Base-by-base conservation (phyloP, 345 rosid species). In the Sonneratia caseolaris region DNA sequence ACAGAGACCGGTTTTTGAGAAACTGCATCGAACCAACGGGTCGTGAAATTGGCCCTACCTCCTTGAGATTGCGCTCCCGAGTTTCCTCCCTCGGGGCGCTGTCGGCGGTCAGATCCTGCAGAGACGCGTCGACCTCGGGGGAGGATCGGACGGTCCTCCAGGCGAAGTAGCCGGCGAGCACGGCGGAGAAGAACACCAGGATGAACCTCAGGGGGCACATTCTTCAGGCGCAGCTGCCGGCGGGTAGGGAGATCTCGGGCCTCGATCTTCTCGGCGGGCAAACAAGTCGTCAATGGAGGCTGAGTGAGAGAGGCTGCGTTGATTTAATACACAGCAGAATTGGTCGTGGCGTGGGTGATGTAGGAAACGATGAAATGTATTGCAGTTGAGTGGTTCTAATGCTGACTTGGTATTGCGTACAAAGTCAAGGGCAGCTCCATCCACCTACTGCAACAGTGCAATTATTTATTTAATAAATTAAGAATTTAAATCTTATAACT, bases 181-280 rank as follows among this genome's bases (percentile, higher is more conserved):
- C 69, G 9, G 93, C 98, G 4, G 98, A 93, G 84, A 93, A 86
- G 76, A 93, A 93, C 77, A 93, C 91, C 84, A 93, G 84, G 68
- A 93, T 70, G 79, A 93, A 82, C 78, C 98, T 84, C 80, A 91
- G 64, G 19, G 98, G 97, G 80, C 98, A 93, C 98, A 93, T 92
- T 27, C 43, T 38, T 21, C 27, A 22, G 22, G 15, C 27, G 18
- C 66, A 36, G 7, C 3, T 14, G 35, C 27, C 38, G 73, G 24
- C 13, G 24, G 14, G 24, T 32, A 68, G 14, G 35, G 32, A 22
- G 15, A 27, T 16, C 15, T 47, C 51, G 51, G 61, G 22, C 37
- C 15, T 18, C 57, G 65, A 13, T n/a, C 66, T 15, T 37, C 36
- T 22, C 0, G 66, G 49, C 70, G 21, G 56, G 37, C 18, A 16